Evolutionary conservation across 352 stramenopile genomes (phyloP).

Genomic region (Pythium apleroticum): DNA sequence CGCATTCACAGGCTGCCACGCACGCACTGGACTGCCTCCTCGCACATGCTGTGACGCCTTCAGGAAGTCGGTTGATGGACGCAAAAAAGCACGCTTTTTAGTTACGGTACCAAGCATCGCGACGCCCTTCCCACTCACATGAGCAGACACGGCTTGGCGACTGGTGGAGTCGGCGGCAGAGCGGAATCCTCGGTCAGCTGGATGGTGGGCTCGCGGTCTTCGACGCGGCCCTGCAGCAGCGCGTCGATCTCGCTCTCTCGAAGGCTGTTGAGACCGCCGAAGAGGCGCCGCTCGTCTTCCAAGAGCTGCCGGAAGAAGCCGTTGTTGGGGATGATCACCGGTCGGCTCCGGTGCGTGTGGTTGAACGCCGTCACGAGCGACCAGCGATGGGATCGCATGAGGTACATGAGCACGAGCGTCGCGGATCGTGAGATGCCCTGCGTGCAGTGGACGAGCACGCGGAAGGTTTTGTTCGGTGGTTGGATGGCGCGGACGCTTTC

Average conservation of each 20-base stretch:
- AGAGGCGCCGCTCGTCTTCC: conserved; percentile 48
- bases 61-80: neutral
- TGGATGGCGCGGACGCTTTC: conserved; percentile 18
- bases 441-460: conserved; percentile 72
- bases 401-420: conserved; percentile 68
- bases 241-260: conserved; percentile 49
- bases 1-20: neutral
- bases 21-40: neutral
- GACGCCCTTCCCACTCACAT: neutral
- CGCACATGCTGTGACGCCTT: neutral
- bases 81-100: neutral
- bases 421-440: conserved; percentile 70
- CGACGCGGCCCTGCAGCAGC: conserved; percentile 36
- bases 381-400: conserved; percentile 58
- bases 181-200: neutral
- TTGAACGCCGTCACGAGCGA: conserved; percentile 71
- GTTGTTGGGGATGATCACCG: conserved; percentile 61
- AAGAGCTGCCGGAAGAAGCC: conserved; percentile 55
- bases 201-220: conserved; percentile 21
- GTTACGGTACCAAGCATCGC: neutral
- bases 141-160: neutral
- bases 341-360: conserved; percentile 41
- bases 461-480: conserved; percentile 21
- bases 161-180: neutral
- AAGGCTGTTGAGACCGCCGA: conserved; percentile 46